Evolutionary conservation across 441 rosid species (phyloP).

Genomic region (Erodium trifolium): DNA sequence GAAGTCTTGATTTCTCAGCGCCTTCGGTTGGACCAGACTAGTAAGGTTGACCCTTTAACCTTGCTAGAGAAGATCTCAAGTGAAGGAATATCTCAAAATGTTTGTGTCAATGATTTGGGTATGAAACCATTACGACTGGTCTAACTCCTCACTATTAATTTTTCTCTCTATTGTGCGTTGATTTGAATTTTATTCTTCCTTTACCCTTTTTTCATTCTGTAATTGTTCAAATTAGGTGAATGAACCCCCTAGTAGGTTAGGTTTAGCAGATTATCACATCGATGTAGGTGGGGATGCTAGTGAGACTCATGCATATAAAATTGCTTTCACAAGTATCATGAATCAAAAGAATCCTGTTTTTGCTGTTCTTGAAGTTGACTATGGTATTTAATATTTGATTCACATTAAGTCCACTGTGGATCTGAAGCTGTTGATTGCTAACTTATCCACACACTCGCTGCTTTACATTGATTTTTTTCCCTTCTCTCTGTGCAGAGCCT

Average conservation of each 20-base stretch:
- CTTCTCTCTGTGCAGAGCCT: slow-evolving; percentile 42
- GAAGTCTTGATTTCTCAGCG: slow-evolving; percentile 35
- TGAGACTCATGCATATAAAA: background rate
- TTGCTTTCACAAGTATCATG: background rate
- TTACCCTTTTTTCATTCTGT: background rate
- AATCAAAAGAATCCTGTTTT: background rate
- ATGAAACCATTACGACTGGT: slow-evolving; percentile 20
- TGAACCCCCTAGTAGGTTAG: background rate
- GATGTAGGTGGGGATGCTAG: background rate
- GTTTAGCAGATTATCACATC: background rate
- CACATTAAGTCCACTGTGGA: background rate
- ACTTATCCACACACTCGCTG: background rate
- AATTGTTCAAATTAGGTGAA: background rate
- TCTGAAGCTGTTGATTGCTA: background rate
- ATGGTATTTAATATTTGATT: background rate
- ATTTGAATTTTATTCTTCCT: background rate
- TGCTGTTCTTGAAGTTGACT: background rate
- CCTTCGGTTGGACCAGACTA: slow-evolving; percentile 58
- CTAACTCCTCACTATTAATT: background rate
- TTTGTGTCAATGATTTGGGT: slow-evolving; percentile 91
- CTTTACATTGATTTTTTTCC: background rate
- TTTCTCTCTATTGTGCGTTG: too few species aligned
- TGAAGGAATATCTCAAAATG: slow-evolving; percentile 74
- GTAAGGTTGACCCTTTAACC: slow-evolving; percentile 54
- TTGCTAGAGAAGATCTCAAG: slow-evolving; percentile 66